Evolutionary conservation across 2,329 filamentous ascomycete species (phyloP).

Genomic region (Westerdykella ornata): DNA sequence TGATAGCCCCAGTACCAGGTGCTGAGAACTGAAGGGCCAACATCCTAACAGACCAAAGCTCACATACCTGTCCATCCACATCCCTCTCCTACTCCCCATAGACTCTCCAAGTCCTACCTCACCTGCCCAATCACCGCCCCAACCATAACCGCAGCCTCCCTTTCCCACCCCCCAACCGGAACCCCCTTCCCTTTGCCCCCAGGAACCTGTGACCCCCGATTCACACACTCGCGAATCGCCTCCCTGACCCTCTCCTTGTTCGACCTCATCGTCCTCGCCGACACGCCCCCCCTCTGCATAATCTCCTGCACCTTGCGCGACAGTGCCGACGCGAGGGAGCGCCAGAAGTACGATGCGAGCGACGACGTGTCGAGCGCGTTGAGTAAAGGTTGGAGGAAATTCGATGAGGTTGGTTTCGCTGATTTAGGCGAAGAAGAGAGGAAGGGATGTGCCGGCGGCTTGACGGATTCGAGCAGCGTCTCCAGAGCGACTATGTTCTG

Average conservation of each 20-base stretch:
- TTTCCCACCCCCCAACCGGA: constrained; percentile 62
- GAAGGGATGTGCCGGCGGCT: constrained; percentile 62
- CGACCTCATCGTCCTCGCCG: constrained; percentile 69
- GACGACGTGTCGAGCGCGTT: constrained; percentile 78
- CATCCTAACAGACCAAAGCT: too few relatives aligned
- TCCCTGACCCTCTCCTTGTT: constrained; percentile 70
- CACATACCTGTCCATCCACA: too few relatives aligned
- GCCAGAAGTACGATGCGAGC: constrained; percentile 87
- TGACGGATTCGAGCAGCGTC: constrained; percentile 62
- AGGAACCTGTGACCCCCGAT: constrained; percentile 66
- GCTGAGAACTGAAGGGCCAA: too few relatives aligned
- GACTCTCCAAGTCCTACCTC: constrained; percentile 8
- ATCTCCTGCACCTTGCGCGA: constrained; percentile 77
- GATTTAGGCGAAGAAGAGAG: constrained; percentile 43
- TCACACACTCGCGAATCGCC: constrained; percentile 74
- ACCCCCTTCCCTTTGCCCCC: constrained; percentile 44
- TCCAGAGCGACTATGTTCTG: constrained; percentile 90
- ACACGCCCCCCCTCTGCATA: constrained; percentile 71
- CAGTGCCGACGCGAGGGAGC: constrained; percentile 73
- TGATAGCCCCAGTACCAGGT: too few relatives aligned
- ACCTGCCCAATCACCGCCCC: constrained; percentile 62
- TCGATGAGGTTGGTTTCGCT: constrained; percentile 23
- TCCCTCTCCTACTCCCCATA: too few relatives aligned
- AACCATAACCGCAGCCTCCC: constrained; percentile 93
- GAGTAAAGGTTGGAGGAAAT: constrained; percentile 67